Evolutionary conservation across 1,139 yeast species (phyloP).

Genomic region (Candida sp.): DNA sequence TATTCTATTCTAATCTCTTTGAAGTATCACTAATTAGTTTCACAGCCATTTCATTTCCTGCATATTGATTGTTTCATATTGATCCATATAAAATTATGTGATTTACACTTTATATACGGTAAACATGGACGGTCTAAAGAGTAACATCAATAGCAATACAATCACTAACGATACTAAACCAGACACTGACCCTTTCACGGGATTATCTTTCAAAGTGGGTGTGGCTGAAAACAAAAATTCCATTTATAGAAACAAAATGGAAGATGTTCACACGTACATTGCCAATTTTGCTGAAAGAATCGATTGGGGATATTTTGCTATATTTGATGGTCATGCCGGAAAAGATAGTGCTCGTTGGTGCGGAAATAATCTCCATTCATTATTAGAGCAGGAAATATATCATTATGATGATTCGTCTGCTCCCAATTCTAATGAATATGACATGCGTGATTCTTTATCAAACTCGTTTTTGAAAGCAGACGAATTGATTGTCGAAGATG

Average conservation of each 20-base stretch:
- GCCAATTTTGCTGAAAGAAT: slow-evolving; percentile 86
- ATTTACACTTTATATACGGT: background rate
- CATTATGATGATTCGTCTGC: slow-evolving; percentile 6
- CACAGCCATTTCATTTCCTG: background rate
- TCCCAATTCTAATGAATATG: slow-evolving; percentile 7
- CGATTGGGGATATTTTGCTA: slow-evolving; percentile 95
- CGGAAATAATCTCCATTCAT: slow-evolving; percentile 77
- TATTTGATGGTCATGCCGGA: slow-evolving; percentile 99
- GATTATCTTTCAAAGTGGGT: slow-evolving; percentile 72
- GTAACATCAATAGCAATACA: slow-evolving; percentile 13
- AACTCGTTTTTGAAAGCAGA: slow-evolving; percentile 75
- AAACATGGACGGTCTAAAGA: background rate
- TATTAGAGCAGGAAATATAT: slow-evolving; percentile 52
- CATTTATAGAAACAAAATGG: slow-evolving; percentile 87
- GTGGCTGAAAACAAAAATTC: slow-evolving; percentile 86
- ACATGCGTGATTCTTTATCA: slow-evolving; percentile 55
- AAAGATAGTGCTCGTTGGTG: slow-evolving; percentile 94
- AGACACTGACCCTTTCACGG: slow-evolving; percentile 38
- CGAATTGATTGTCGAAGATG: slow-evolving; percentile 55
- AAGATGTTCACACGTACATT: slow-evolving; percentile 92
- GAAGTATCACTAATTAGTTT: too few relatives aligned
- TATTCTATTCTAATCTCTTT: too few relatives aligned
- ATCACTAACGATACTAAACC: slow-evolving; percentile 5
- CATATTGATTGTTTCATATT: background rate
- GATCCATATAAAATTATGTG: background rate